Evolutionary conservation across 345 rosid genomes (phyloP).

Genomic region (Linum tenue): DNA sequence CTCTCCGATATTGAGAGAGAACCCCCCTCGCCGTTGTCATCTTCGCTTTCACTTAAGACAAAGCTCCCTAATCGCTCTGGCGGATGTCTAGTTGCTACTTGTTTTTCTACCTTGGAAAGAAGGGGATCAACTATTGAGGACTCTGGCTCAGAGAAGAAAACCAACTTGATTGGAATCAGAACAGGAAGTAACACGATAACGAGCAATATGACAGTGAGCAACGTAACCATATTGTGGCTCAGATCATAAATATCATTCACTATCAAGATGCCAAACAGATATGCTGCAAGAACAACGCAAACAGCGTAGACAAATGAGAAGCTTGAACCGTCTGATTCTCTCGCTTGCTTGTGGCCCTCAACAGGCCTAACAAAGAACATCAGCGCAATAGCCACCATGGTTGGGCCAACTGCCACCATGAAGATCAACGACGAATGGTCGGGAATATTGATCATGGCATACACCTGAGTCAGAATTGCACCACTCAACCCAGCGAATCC

Average conservation of each 20-base stretch:
- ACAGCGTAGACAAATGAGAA: constrained; percentile 3
- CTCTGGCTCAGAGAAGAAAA: constrained; percentile 9
- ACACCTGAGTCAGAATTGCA: constrained; percentile 6
- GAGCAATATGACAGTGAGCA: background rate
- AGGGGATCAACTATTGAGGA: background rate
- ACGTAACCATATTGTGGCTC: background rate
- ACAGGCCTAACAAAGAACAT: constrained; percentile 8
- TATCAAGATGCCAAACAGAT: constrained; percentile 1
- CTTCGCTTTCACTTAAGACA: constrained; percentile 5
- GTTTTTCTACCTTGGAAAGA: constrained; percentile 12
- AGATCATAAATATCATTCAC: background rate
- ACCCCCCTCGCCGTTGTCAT: background rate
- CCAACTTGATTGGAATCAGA: constrained; percentile 21
- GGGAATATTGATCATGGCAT: constrained; percentile 8
- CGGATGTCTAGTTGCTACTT: constrained; percentile 9
- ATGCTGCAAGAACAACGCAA: constrained; percentile 5
- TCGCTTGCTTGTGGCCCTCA: constrained; percentile 6
- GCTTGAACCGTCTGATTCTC: constrained; percentile 3
- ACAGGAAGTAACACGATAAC: constrained; percentile 3
- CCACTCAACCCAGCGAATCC: constrained; percentile 10
- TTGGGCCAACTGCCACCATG: constrained; percentile 8
- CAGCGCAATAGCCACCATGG: constrained; percentile 7
- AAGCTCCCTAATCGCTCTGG: background rate
- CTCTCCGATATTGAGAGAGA: constrained; percentile 1
- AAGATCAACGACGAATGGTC: constrained; percentile 5